phyloP scores from a whole-genome alignment of 805 yeast genomes.

The Yarrowia sp. region DNA sequence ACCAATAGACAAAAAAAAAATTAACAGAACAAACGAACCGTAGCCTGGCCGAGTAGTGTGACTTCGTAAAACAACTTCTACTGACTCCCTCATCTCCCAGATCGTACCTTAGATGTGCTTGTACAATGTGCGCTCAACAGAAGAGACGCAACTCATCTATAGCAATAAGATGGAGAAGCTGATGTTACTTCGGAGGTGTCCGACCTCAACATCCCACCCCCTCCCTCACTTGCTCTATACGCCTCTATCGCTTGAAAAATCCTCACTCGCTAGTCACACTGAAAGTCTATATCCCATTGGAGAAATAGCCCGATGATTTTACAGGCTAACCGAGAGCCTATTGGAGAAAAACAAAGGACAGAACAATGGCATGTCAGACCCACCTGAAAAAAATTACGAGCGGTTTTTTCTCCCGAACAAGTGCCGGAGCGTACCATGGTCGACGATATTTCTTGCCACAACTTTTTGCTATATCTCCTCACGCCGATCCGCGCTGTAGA shows the following conservation, averaged over 20 bases:
- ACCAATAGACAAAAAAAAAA: neutral
- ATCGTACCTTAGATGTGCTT: conserved; percentile 1
- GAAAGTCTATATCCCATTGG: neutral
- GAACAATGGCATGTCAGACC: neutral
- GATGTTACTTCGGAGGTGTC: no score
- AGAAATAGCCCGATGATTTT: conserved; percentile 18
- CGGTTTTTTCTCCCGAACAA: no score
- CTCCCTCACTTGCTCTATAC: no score
- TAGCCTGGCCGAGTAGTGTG: no score
- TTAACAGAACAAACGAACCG: no score
- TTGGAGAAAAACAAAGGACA: neutral
- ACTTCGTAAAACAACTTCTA: no score
- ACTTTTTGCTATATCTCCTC: neutral
- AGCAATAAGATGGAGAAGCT: no score
- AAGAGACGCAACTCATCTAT: neutral
- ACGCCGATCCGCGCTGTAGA: conserved; percentile 3
- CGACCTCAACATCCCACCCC: no score
- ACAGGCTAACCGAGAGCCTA: conserved; percentile 16
- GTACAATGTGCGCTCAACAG: neutral
- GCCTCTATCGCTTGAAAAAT: neutral
- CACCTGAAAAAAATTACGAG: neutral
- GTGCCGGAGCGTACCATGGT: no score
- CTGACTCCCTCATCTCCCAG: neutral
- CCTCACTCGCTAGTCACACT: neutral
- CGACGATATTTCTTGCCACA: no score